These are phyloP conservation scores for Rhizophora mangle DNA, from an alignment of 345 rosid species.

Conservation along the genomic window DNA sequence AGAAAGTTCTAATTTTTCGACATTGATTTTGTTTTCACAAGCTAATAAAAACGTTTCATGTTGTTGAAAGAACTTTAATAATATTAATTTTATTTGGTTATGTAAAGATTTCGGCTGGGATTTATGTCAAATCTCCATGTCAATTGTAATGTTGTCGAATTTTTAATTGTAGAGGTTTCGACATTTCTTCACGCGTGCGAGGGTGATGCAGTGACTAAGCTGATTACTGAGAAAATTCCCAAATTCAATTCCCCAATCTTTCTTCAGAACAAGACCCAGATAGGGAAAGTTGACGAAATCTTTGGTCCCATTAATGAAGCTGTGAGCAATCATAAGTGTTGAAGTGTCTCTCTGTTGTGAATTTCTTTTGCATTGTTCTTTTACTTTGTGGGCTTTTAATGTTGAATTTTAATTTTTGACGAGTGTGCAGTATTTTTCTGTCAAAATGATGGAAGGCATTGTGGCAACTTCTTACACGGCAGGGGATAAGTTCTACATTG, in stretches of 20 bases:
- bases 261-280: slow-evolving; percentile 83
- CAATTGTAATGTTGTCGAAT: background rate
- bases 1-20: too few species aligned
- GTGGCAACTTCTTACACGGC: slow-evolving; percentile 69
- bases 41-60: too few species aligned
- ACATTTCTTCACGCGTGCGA: slow-evolving; percentile 82
- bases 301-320: slow-evolving; percentile 96
- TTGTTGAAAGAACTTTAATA: too few species aligned
- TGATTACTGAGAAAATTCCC: slow-evolving; percentile 76
- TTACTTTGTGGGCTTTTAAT: background rate
- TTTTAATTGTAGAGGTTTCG: slow-evolving; percentile 55
- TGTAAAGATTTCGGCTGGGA: too few species aligned
- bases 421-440: slow-evolving; percentile 54
- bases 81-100: too few species aligned
- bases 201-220: slow-evolving; percentile 96
- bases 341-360: background rate
- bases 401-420: background rate
- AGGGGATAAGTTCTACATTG: slow-evolving; percentile 87
- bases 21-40: too few species aligned
- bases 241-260: slow-evolving; percentile 79
- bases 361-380: background rate
- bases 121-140: too few species aligned
- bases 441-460: slow-evolving; percentile 90
- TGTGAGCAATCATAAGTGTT: slow-evolving; percentile 34
- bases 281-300: slow-evolving; percentile 94